These are phyloP conservation scores for Mortierella alpina DNA, from an alignment of 192 early-diverging fungal genomes.

Conservation along the genomic window DNA sequence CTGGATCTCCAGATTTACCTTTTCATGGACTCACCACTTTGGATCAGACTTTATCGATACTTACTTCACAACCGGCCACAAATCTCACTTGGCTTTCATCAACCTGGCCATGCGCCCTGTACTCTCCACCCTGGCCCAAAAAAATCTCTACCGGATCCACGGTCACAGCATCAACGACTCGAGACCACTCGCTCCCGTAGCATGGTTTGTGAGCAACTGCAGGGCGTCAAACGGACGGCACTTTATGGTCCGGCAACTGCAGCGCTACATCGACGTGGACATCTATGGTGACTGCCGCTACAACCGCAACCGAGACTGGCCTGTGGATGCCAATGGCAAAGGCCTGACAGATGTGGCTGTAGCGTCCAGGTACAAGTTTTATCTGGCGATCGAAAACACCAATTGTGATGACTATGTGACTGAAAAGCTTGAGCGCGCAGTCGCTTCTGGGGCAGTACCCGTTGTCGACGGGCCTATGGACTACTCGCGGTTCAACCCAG, in stretches of 20 bases:
- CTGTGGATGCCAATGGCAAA: not conserved
- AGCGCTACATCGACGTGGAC: conserved; percentile 34
- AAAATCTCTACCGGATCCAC: not conserved
- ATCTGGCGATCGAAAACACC: conserved; percentile 38
- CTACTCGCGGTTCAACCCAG: conserved; percentile 32
- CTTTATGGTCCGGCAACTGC: conserved; percentile 36
- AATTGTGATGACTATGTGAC: conserved; percentile 41
- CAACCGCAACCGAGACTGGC: conserved; percentile 18
- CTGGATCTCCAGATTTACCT: conserved; percentile 5
- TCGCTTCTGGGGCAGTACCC: conserved; percentile 12
- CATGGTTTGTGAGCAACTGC: conserved; percentile 47
- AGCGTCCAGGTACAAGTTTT: conserved; percentile 13
- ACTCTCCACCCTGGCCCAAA: not conserved
- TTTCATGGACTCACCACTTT: conserved; percentile 12
- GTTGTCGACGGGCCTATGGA: conserved; percentile 43
- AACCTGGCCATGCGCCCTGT: conserved; percentile 13
- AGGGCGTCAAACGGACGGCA: conserved; percentile 27
- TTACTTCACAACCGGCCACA: conserved; percentile 11
- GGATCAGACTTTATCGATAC: conserved; percentile 19
- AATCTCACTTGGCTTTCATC: not conserved
- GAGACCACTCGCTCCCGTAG: conserved; percentile 26
- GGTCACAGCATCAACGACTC: conserved; percentile 17
- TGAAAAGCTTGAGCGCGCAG: conserved; percentile 15
- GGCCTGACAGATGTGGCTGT: conserved; percentile 4
- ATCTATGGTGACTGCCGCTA: conserved; percentile 35